These are phyloP conservation scores for Fusarium sp. DNA, from an alignment of 2,329 filamentous ascomycete genomes.

Conservation along the genomic window DNA sequence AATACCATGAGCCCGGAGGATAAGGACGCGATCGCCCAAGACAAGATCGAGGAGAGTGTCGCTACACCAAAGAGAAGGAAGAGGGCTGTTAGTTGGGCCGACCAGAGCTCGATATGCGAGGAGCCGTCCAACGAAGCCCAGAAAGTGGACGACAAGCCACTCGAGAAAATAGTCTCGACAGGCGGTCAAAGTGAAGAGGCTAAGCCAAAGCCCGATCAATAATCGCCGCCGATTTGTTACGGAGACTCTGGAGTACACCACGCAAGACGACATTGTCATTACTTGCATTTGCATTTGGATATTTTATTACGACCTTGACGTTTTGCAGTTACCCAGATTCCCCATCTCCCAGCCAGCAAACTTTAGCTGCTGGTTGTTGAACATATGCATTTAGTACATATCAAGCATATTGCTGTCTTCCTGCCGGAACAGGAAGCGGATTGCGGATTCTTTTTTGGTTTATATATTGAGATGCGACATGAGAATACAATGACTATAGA, in stretches of 20 bases:
- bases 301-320: constrained; percentile 12
- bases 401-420: constrained; percentile 19
- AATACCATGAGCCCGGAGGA: constrained; percentile 21
- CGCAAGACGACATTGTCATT: neutral
- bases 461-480: constrained; percentile 32
- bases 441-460: constrained; percentile 13
- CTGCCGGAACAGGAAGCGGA: constrained; percentile 30
- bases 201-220: constrained; percentile 12
- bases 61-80: constrained; percentile 32
- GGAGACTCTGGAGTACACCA: neutral
- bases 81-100: constrained; percentile 41
- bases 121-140: constrained; percentile 21
- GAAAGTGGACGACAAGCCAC: constrained; percentile 20
- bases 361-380: constrained; percentile 7
- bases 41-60: constrained; percentile 31
- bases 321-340: constrained; percentile 20
- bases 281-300: constrained; percentile 8
- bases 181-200: constrained; percentile 6
- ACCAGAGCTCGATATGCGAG: constrained; percentile 33
- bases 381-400: constrained; percentile 34
- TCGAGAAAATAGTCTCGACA: constrained; percentile 30
- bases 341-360: constrained; percentile 15
- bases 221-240: neutral
- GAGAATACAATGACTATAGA: constrained; percentile 28
- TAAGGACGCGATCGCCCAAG: constrained; percentile 25